Evolutionary conservation across 176 grass and related monocot genomes (phyloP), one percentile per base, ranked within the genome.

Genomic region (Cymbopogon citratus): DNA sequence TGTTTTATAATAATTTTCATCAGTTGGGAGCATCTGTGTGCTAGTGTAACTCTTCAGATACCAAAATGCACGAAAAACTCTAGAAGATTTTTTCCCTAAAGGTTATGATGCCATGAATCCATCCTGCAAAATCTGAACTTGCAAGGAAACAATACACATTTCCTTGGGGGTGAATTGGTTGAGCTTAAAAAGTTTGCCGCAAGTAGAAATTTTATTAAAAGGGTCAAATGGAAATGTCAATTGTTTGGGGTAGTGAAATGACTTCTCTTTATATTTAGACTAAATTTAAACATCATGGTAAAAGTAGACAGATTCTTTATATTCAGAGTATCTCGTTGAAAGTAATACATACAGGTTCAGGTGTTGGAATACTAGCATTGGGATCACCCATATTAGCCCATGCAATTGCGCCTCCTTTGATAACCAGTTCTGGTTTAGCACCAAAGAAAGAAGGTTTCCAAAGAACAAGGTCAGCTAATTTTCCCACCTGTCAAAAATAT

Each of bases 371-470:
- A 81, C 95, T 98, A 84, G 95, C 95, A 94, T 94, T 98, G 23
- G 90, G 92, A 84, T 98, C 95, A 60, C 95, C 95, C 95, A 94
- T 98, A 67, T 94, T 94, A 76, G 92, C 95, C 92, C 95, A 98
- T 78, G 95, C 86, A 82, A 98, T 91, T 19, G 79, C 40, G 29
- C 95, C 95, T 72, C 92, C 95, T 71, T 94, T 94, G 40, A 98
- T 84, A 36, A 98, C 84, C 90, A 98, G 75, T 85, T 98, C 95
- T 43, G 95, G 95, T 91, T 98, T 98, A 43, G 75, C 92, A 81
- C 92, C 95, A 89, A 98, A 94, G 76, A 98, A 98, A 54, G 92
- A 63, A 76, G 95, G 92, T 83, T 92, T 98, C 95, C 92, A 98
- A n/a, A 98, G 74, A 73, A 94, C 92, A 85, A 98, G 90, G 84